These are phyloP conservation scores for Megacollybia platyphylla DNA, from an alignment of 1,284 basidiomycete genomes.

Conservation along the genomic window DNA sequence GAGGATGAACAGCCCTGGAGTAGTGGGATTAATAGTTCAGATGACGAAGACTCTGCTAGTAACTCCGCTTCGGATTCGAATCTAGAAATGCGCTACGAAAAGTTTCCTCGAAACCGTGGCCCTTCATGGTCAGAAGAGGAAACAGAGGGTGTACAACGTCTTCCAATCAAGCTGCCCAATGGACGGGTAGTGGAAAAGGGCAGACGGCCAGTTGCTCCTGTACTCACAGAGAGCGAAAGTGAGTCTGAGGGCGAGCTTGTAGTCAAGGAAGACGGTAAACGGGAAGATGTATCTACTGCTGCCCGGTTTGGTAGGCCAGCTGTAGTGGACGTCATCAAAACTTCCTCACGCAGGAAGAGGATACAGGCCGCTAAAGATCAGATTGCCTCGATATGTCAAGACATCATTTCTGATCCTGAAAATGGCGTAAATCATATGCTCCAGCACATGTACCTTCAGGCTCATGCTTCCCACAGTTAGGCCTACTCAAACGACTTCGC, in stretches of 20 bases:
- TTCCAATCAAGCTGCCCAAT: slow-evolving; percentile 79
- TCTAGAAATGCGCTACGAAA: slow-evolving; percentile 63
- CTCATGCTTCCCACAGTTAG: slow-evolving; percentile 38
- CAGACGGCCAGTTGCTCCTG: slow-evolving; percentile 22
- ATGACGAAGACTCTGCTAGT: slow-evolving; percentile 6
- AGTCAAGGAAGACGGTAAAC: slow-evolving; percentile 15
- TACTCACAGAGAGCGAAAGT: slow-evolving; percentile 15
- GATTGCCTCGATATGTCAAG: slow-evolving; percentile 80
- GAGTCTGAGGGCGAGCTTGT: slow-evolving; percentile 27
- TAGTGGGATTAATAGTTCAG: slow-evolving; percentile 4
- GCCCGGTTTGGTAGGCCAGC: slow-evolving; percentile 74
- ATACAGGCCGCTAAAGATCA: slow-evolving; percentile 81
- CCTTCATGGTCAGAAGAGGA: slow-evolving; percentile 30
- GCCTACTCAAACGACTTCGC: slow-evolving; percentile 75
- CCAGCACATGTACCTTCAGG: neutral
- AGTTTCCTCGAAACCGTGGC: slow-evolving; percentile 37
- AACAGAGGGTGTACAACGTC: slow-evolving; percentile 44
- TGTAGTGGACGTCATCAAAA: slow-evolving; percentile 62
- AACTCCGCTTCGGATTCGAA: slow-evolving; percentile 31
- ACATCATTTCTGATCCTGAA: slow-evolving; percentile 79
- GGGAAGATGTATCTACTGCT: slow-evolving; percentile 64
- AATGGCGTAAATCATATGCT: slow-evolving; percentile 46
- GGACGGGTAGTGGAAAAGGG: slow-evolving; percentile 60
- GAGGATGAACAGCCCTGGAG: slow-evolving; percentile 45
- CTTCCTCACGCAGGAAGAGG: slow-evolving; percentile 53